Evolutionary conservation across 1,139 yeast genomes (phyloP).

Genomic region (Yamadazyma atmosphaerica): DNA sequence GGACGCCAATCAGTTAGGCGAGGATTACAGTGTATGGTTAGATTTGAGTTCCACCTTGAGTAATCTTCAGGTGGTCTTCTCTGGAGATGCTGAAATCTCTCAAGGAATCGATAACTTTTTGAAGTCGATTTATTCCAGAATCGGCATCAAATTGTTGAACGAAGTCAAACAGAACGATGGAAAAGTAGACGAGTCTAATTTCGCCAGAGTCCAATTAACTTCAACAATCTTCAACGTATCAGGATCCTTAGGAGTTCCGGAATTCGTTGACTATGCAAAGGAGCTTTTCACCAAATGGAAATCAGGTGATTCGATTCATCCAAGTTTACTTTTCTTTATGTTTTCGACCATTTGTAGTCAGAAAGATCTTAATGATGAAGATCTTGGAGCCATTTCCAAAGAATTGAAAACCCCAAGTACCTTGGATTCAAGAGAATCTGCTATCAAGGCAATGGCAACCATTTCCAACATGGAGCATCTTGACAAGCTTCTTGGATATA

Average conservation of each 20-base stretch:
- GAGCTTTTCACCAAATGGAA: slow-evolving; percentile 40
- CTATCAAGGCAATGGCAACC: slow-evolving; percentile 60
- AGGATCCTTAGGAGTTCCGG: slow-evolving; percentile 50
- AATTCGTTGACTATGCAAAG: slow-evolving; percentile 48
- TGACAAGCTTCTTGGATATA: slow-evolving; percentile 35
- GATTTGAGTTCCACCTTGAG: slow-evolving; percentile 51
- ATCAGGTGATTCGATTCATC: slow-evolving; percentile 41
- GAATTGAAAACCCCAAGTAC: slow-evolving; percentile 59
- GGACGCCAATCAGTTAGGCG: slow-evolving; percentile 41
- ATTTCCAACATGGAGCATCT: slow-evolving; percentile 41
- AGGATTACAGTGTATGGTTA: slow-evolving; percentile 64
- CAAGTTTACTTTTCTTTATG: slow-evolving; percentile 56
- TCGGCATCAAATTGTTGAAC: slow-evolving; percentile 35
- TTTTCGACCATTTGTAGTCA: slow-evolving; percentile 51
- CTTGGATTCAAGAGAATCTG: slow-evolving; percentile 68
- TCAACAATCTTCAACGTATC: slow-evolving; percentile 52
- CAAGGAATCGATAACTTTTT: slow-evolving; percentile 41
- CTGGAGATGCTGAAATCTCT: slow-evolving; percentile 42
- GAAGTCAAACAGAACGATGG: slow-evolving; percentile 28
- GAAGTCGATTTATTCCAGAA: slow-evolving; percentile 31
- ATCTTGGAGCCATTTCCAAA: slow-evolving; percentile 47
- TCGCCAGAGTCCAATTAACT: slow-evolving; percentile 51
- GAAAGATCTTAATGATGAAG: slow-evolving; percentile 36
- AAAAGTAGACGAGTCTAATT: slow-evolving; percentile 33
- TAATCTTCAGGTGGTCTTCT: slow-evolving; percentile 47